Evolutionary conservation across 129 eudicot species (phyloP), one percentile per base, ranked within the genome.

Genomic region (Saussurea involucrata): DNA sequence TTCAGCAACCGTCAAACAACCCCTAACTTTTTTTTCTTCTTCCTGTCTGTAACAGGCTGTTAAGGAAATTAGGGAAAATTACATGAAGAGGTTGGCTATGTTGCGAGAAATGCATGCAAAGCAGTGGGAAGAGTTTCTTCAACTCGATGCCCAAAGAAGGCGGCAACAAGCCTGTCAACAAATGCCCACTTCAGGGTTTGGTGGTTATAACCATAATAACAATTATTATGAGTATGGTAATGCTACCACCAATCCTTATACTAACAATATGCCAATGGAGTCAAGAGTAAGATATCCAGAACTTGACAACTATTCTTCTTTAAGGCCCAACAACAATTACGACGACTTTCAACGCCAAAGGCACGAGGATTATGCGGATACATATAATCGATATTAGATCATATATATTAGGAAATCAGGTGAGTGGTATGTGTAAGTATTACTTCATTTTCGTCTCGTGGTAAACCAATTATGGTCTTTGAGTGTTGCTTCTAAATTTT

Each of bases 101-200:
- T 70, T 83, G 53, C 85, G 91, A 76, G 96, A 57, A 36, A 58
- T 79, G 33, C 98, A 93, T 75, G 85, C 89, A 29, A 88, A 87
- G 46, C 92, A 83, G 75, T 93, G 94, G 92, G 98, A 90, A 34
- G 90, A 88, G 66, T 90, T 93, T 81, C 90, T 93, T 81, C 96
- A 82, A 55, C 46, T 67, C 11, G 90, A 93, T 64, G 84, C 83
- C 36, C 85, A 74, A 46, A 87, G 85, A 74, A 81, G 85, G 85
- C 92, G 88, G 58, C 92, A 90, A 71, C 77, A 69, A 78, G 82
- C 84, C 36, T 75, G 57, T 40, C 92, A 82, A 68, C 92, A 87
- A 32, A 34, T 85, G 49, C 55, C 95, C 22, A 49, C 75, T 71
- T 74, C 89, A 71, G 89, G 85, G 63, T 81, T 84, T 83, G 86